Conservation (phyloP, 176 grass and related monocot species). For the Triticum monococcum region DNA sequence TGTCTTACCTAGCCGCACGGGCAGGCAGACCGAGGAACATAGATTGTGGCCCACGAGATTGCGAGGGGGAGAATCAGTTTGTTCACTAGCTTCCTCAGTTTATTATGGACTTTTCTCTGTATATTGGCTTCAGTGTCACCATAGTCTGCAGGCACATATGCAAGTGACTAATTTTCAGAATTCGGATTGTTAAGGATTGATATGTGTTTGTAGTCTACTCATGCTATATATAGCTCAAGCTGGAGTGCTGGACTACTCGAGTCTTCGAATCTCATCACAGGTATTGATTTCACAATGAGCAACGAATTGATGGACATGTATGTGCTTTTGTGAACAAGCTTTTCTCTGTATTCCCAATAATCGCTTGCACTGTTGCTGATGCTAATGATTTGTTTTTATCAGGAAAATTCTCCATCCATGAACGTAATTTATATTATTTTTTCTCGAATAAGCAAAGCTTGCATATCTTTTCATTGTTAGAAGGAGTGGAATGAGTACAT, state of each 20-base stretch:
- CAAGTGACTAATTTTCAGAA: neutral
- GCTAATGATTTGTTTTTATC: conserved; percentile 26
- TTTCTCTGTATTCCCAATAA: neutral
- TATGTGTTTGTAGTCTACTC: conserved; percentile 54
- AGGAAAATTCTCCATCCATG: conserved; percentile 88
- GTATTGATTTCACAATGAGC: conserved; percentile 48
- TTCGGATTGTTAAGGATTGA: conserved; percentile 22
- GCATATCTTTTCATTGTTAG: no score
- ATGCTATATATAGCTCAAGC: conserved; percentile 63
- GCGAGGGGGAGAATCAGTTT: no score
- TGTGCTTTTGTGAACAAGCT: neutral
- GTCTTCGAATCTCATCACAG: conserved; percentile 62
- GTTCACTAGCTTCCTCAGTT: no score
- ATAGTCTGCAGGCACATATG: neutral
- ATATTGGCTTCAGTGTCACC: no score
- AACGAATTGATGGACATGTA: conserved; percentile 88
- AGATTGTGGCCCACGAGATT: no score
- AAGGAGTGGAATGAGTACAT: no score
- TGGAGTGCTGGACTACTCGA: conserved; percentile 32
- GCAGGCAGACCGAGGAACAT: no score
- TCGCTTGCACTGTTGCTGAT: conserved; percentile 1
- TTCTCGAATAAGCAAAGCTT: no score
- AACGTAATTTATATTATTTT: conserved; percentile 43
- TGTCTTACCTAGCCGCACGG: no score
- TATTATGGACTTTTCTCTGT: no score